Percentiles rank a stretch among this genome's conserved stretches.
Evolutionary conservation across 495 filamentous ascomycete genomes (phyloP).

Genomic region (Trichoderma reesei): DNA sequence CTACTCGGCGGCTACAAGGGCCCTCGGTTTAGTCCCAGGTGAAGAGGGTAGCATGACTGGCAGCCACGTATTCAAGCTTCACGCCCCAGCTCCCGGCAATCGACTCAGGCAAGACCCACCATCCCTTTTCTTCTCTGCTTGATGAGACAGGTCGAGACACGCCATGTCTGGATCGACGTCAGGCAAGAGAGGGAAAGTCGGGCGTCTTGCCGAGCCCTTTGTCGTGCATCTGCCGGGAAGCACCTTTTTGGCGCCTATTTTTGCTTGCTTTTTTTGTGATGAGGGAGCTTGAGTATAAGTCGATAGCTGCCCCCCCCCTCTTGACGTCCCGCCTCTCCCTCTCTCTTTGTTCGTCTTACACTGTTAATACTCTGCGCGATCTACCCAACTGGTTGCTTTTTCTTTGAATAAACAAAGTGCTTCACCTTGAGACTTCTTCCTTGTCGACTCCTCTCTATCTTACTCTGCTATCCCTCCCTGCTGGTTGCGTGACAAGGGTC

Average conservation of each 20-base stretch:
- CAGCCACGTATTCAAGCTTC: conserved; percentile 9
- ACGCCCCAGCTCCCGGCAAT: neutral
- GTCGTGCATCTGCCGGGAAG: neutral
- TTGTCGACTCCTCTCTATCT: neutral
- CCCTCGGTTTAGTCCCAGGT: neutral
- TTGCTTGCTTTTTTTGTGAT: neutral
- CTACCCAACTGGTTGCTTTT: too few species aligned
- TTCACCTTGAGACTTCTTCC: neutral
- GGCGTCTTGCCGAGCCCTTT: neutral
- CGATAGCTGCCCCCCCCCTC: neutral
- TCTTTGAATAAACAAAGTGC: neutral
- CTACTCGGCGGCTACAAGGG: neutral
- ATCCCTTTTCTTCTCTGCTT: neutral
- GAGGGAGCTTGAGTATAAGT: neutral
- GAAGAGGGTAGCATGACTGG: neutral
- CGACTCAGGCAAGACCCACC: neutral
- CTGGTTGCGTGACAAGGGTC: neutral
- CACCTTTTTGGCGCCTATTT: neutral
- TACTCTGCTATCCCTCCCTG: neutral
- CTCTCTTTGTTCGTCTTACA: neutral
- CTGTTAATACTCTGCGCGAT: neutral
- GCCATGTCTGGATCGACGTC: conserved; percentile 5
- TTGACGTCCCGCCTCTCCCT: neutral
- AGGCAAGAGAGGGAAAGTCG: neutral
- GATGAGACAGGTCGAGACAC: conserved; percentile 6